These are phyloP conservation scores for Linum usitatissimum DNA, from an alignment of 345 rosid genomes.

Conservation along the genomic window DNA sequence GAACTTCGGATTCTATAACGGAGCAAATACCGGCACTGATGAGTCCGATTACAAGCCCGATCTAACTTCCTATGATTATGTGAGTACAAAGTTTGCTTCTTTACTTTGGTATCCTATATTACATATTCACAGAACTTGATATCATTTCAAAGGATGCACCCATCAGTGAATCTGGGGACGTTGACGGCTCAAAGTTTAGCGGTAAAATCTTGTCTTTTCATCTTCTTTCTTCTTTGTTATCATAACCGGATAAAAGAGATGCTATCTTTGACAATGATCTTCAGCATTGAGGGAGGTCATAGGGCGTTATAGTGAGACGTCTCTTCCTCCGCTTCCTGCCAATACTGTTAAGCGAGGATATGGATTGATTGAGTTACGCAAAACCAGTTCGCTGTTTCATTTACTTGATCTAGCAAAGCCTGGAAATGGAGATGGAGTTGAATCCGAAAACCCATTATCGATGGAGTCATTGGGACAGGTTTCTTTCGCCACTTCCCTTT, in stretches of 20 bases:
- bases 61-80: slow-evolving; percentile 93
- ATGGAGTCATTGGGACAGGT: slow-evolving; percentile 90
- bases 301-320: slow-evolving; percentile 26
- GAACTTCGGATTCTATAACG: slow-evolving; percentile 89
- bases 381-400: slow-evolving; percentile 43
- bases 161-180: slow-evolving; percentile 82
- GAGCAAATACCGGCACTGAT: slow-evolving; percentile 69
- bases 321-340: slow-evolving; percentile 42
- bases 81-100: slow-evolving; percentile 18
- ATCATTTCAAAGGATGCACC: slow-evolving; percentile 74
- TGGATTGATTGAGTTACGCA: slow-evolving; percentile 53
- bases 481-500: slow-evolving; percentile 5
- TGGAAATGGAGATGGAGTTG: slow-evolving; percentile 32
- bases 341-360: slow-evolving; percentile 39
- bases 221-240: slow-evolving; percentile 8
- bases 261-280: slow-evolving; percentile 7
- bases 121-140: slow-evolving; percentile 8
- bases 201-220: slow-evolving; percentile 28
- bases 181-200: slow-evolving; percentile 56
- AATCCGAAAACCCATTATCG: slow-evolving; percentile 45
- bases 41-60: slow-evolving; percentile 78
- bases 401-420: slow-evolving; percentile 32
- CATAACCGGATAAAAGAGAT: slow-evolving; percentile 2
- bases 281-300: slow-evolving; percentile 68
- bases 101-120: background rate